Evolutionary conservation across 805 yeast genomes (phyloP).

Genomic region (Maudiozyma turicensis): DNA sequence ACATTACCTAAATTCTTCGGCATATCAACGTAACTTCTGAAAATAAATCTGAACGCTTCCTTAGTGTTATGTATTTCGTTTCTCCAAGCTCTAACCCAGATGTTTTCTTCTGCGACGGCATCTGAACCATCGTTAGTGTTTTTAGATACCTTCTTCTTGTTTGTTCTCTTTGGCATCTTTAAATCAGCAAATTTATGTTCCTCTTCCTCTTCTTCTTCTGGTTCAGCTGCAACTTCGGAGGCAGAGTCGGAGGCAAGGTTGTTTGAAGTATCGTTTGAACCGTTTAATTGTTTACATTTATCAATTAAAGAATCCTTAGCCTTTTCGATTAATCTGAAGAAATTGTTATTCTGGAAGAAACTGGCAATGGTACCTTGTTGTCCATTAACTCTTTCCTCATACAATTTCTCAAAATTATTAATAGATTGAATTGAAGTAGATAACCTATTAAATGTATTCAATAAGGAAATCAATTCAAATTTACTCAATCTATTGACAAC

Average conservation of each 20-base stretch:
- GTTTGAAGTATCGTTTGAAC: constrained; percentile 5
- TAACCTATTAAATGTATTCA: constrained; percentile 87
- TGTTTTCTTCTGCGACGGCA: not conserved
- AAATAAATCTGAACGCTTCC: constrained; percentile 56
- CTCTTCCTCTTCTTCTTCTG: not conserved
- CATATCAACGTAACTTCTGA: constrained; percentile 54
- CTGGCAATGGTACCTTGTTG: constrained; percentile 8
- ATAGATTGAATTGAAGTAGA: constrained; percentile 72
- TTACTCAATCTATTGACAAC: constrained; percentile 55
- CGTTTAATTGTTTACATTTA: constrained; percentile 19
- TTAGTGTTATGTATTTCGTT: constrained; percentile 43
- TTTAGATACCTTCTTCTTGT: constrained; percentile 1
- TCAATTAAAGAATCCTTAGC: constrained; percentile 19
- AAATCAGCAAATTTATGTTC: constrained; percentile 17
- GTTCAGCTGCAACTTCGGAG: not conserved
- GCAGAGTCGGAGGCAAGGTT: not conserved
- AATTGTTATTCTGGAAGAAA: constrained; percentile 25
- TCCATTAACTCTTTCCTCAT: constrained; percentile 28
- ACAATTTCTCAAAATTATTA: constrained; percentile 55
- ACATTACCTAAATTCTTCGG: constrained; percentile 54
- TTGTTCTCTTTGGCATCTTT: constrained; percentile 16
- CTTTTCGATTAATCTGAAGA: constrained; percentile 22
- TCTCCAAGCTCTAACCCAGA: constrained; percentile 37
- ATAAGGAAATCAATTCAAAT: constrained; percentile 79
- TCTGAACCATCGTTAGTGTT: not conserved